phyloP scores from a whole-genome alignment of 352 stramenopile species.

The Globisporangium takayamanum region DNA sequence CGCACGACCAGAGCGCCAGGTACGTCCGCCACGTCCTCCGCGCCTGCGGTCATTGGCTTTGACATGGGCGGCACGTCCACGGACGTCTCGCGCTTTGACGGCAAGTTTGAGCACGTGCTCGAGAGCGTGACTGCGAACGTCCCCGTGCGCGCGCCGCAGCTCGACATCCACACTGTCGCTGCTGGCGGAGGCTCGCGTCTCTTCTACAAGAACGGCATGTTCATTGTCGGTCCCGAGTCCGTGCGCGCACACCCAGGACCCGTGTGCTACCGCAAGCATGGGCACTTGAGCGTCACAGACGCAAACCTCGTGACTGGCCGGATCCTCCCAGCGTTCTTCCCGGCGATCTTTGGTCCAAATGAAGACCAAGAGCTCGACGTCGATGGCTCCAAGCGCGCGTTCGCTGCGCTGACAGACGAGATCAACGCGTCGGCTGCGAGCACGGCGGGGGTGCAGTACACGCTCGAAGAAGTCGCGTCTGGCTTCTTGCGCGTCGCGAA shows the following conservation, averaged over 20 bases:
- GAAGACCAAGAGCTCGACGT: slow-evolving; percentile 97
- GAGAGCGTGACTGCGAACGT: slow-evolving; percentile 98
- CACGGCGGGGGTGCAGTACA: slow-evolving; percentile 43
- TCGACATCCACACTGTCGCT: slow-evolving; percentile 99
- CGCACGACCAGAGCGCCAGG: slow-evolving; percentile 77
- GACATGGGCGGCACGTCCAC: slow-evolving; percentile 99
- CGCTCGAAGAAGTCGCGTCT: slow-evolving; percentile 93
- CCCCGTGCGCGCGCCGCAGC: slow-evolving; percentile 94
- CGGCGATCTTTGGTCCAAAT: slow-evolving; percentile 97
- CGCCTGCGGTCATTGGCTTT: slow-evolving; percentile 92
- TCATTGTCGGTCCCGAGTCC: slow-evolving; percentile 96
- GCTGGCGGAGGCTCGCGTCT: slow-evolving; percentile 95
- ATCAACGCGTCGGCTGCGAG: slow-evolving; percentile 78
- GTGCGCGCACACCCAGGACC: slow-evolving; percentile 95
- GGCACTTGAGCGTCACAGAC: slow-evolving; percentile 96
- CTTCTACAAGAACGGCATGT: slow-evolving; percentile 96
- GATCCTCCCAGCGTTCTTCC: slow-evolving; percentile 97
- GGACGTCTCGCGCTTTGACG: slow-evolving; percentile 96
- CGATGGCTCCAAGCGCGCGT: slow-evolving; percentile 88
- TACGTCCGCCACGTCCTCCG: slow-evolving; percentile 5
- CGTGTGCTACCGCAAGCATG: slow-evolving; percentile 97
- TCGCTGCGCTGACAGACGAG: slow-evolving; percentile 85
- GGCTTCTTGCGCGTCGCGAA: slow-evolving; percentile 98
- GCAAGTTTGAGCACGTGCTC: slow-evolving; percentile 96
- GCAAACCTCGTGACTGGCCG: slow-evolving; percentile 97